Base-by-base conservation (phyloP, 179 eudicot species). In the Spinacia oleracea region DNA sequence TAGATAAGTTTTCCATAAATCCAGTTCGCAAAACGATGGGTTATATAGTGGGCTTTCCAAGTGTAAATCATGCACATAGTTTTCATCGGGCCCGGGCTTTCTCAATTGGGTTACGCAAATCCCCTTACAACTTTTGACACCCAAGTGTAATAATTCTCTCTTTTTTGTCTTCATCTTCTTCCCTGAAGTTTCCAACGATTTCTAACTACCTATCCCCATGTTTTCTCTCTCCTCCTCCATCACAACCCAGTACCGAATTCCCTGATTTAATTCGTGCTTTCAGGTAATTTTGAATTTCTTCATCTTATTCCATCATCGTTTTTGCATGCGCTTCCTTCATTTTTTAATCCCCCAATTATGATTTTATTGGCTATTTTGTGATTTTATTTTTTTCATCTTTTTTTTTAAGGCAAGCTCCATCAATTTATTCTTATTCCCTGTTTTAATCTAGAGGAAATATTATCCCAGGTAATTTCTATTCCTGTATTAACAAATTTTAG, bases 121-220 rank as follows among this genome's bases (percentile, higher is more conserved):
- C 11, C 29, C 55, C 55, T 43, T 6, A n/a, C 21, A 25, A 43
- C 7, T 23, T 14, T 43, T 42, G 11, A 18, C 11, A 23, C 4
- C 68, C 68, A 48, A 48, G 16, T 48, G 3, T 35, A 35, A 35
- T 35, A 35, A 35, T 35, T 1, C 38, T 35, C 4, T 1, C 4
- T 35, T 35, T 35, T 35, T 35, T 35, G 38, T 1, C 38, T 4
- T 35, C 40, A 38, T 38, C 40, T 38, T 38, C 40, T 38, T 42
- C 32, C 55, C 14, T 9, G 0, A 8, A 10, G 12, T 42, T 42
- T 10, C 8, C 51, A 9, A 38, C 9, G 3, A 72, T 32, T 53
- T 73, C 3, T 73, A 73, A 35, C 50, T 55, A 46, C 77, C 67
- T 55, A 60, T 75, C 58, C 35, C 70, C 56, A 62, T 62, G 56